phyloP scores from a whole-genome alignment of 371 early-diverging fungal genomes.

The Smittium mucronatum region DNA sequence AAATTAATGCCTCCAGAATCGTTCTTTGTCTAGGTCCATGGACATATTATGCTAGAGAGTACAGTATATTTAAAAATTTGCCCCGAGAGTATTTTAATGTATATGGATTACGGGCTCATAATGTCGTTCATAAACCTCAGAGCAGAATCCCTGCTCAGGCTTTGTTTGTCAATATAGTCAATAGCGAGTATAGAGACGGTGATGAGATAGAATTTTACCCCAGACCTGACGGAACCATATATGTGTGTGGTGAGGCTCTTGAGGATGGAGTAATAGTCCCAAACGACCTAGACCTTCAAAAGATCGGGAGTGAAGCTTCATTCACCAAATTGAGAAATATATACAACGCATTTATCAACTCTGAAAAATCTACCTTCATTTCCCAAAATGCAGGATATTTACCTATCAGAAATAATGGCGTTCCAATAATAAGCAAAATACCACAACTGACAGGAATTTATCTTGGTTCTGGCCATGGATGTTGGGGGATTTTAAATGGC shows the following conservation, averaged over 20 bases:
- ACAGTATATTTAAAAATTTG: constrained; percentile 27
- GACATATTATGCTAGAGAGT: constrained; percentile 25
- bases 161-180: constrained; percentile 30
- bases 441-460: constrained; percentile 35
- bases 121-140: constrained; percentile 23
- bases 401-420: constrained; percentile 40
- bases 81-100: constrained; percentile 28
- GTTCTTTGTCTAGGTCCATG: constrained; percentile 32
- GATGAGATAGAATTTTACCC: constrained; percentile 36
- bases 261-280: constrained; percentile 37
- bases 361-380: constrained; percentile 22
- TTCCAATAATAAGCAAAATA: constrained; percentile 46
- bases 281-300: constrained; percentile 31
- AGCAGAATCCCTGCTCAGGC: constrained; percentile 26
- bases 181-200: constrained; percentile 29
- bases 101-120: constrained; percentile 31
- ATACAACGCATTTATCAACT: constrained; percentile 33
- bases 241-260: constrained; percentile 48
- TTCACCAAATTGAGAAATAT: constrained; percentile 23
- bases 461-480: constrained; percentile 51
- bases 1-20: constrained; percentile 25
- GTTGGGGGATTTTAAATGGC: constrained; percentile 60
- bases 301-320: constrained; percentile 28
- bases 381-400: constrained; percentile 47
- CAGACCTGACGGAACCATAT: constrained; percentile 49